Conservation (phyloP, 495 filamentous ascomycete genomes). For the Aspergillus campestris region DNA sequence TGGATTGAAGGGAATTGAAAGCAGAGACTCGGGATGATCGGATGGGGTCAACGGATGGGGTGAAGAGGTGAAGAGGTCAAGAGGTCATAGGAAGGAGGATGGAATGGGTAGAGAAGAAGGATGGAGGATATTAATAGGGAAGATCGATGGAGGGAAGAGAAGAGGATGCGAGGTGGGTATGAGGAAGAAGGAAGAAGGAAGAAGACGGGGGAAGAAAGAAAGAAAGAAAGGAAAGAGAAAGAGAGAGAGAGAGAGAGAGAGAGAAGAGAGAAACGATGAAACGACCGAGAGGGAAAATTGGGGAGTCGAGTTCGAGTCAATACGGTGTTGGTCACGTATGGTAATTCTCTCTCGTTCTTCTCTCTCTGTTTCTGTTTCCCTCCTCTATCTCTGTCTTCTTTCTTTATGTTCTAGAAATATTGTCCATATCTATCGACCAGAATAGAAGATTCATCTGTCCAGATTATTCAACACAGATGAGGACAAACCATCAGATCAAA, state of each 20-base stretch:
- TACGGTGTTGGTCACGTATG: background rate
- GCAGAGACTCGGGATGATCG: background rate
- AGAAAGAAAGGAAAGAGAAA: slow-evolving; percentile 13
- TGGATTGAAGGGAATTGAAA: background rate
- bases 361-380: background rate
- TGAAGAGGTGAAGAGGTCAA: background rate
- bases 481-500: no score
- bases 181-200: slow-evolving; percentile 1
- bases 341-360: background rate
- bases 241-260: slow-evolving; percentile 15
- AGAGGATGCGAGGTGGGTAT: background rate
- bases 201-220: slow-evolving; percentile 10
- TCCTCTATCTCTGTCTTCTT: background rate
- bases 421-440: no score
- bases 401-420: slow-evolving; percentile 1
- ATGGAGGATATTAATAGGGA: no score
- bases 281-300: slow-evolving; percentile 12
- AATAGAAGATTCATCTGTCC: no score
- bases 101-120: slow-evolving; percentile 5
- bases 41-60: background rate
- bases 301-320: background rate
- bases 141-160: slow-evolving; percentile 6
- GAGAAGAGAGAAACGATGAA: slow-evolving; percentile 8
- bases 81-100: background rate
- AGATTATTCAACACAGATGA: no score